phyloP scores from a whole-genome alignment of 2,329 filamentous ascomycete genomes.

The Zasmidium angulare region DNA sequence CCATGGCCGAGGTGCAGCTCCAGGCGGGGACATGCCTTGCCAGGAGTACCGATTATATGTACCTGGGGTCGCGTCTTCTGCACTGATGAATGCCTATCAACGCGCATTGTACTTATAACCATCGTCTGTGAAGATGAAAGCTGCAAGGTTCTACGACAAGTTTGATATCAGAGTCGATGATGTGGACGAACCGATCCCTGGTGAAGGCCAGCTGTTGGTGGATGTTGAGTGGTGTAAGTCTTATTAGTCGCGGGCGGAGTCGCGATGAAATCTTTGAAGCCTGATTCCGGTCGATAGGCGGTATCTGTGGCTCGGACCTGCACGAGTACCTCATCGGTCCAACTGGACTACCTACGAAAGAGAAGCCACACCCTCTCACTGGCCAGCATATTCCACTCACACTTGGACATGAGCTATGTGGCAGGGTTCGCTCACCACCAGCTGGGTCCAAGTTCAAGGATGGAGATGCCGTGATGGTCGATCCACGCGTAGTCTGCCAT shows the following conservation, averaged over 20 bases:
- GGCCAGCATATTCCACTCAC: slow-evolving; percentile 13
- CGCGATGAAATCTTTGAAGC: not conserved
- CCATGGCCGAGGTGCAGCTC: not conserved
- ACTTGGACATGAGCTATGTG: slow-evolving; percentile 28
- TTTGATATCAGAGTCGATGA: slow-evolving; percentile 29
- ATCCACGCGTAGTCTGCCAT: slow-evolving; percentile 24
- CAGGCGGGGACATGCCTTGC: not conserved
- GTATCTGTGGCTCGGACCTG: slow-evolving; percentile 29
- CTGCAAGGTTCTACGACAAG: slow-evolving; percentile 27
- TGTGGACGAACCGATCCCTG: slow-evolving; percentile 23
- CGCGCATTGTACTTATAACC: not conserved
- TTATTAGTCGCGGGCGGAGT: not conserved
- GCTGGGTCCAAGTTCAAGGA: slow-evolving; percentile 13
- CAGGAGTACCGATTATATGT: not conserved
- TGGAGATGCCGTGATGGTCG: slow-evolving; percentile 24
- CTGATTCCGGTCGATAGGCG: not conserved
- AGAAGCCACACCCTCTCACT: slow-evolving; percentile 5
- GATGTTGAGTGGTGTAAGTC: slow-evolving; percentile 27
- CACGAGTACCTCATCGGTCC: slow-evolving; percentile 24
- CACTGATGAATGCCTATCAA: not conserved
- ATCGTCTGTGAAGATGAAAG: slow-evolving; percentile 22
- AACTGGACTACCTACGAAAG: slow-evolving; percentile 6
- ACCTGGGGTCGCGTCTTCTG: not conserved
- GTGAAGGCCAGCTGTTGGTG: slow-evolving; percentile 22
- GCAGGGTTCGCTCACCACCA: slow-evolving; percentile 18